Conservation (phyloP, 495 filamentous ascomycete genomes). For the Aspergillus funiculosus region DNA sequence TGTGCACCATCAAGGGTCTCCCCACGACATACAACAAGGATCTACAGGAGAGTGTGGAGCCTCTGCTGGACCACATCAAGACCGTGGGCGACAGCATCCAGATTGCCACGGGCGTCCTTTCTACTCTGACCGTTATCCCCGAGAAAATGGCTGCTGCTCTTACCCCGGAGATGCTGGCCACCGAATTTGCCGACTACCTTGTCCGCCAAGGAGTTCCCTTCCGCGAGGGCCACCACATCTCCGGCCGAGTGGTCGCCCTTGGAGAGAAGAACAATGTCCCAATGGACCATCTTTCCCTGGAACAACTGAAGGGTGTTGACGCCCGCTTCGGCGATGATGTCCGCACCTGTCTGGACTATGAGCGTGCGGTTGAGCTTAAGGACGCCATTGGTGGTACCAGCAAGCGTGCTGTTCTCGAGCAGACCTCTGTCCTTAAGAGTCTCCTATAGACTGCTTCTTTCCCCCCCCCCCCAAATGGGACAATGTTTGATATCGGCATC, state of each 20-base stretch:
- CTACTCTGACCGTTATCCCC: conserved; percentile 59
- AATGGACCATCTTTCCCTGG: conserved; percentile 70
- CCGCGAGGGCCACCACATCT: conserved; percentile 83
- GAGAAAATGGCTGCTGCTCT: conserved; percentile 76
- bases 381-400: conserved; percentile 78
- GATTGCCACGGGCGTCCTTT: conserved; percentile 75
- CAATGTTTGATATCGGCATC: conserved; percentile 9
- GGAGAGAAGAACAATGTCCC: conserved; percentile 62
- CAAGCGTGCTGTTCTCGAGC: conserved; percentile 65
- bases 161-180: conserved; percentile 68
- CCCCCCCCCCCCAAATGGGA: background rate
- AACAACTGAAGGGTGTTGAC: conserved; percentile 70
- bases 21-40: conserved; percentile 95
- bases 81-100: conserved; percentile 79
- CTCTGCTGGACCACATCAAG: conserved; percentile 81
- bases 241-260: conserved; percentile 68
- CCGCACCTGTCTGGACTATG: conserved; percentile 69
- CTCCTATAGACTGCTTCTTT: conserved; percentile 26
- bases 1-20: conserved; percentile 80
- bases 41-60: conserved; percentile 84
- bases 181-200: conserved; percentile 85
- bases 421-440: conserved; percentile 65
- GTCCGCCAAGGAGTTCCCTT: conserved; percentile 80
- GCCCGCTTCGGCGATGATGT: conserved; percentile 72
- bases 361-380: conserved; percentile 79